A percentile compares a stretch with the other conserved stretches of the same genome.
Evolutionary conservation across 1,139 yeast species (phyloP).

Genomic region (Diutina sp.): DNA sequence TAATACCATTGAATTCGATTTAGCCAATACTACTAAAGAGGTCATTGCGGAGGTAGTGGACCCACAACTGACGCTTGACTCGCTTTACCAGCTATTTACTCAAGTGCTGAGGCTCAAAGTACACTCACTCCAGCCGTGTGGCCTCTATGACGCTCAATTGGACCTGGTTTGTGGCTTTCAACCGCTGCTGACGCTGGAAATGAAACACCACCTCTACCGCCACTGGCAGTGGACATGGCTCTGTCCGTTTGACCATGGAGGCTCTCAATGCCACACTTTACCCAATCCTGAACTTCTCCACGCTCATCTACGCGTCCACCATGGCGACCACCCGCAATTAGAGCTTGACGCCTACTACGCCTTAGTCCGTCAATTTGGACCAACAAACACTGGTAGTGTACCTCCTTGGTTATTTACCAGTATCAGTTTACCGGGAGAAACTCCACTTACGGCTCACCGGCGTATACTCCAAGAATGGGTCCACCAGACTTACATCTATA

Average conservation of each 20-base stretch:
- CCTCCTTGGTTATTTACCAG: not conserved
- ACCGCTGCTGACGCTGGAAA: not conserved
- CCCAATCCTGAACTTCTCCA: not conserved
- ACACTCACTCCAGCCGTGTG: not conserved
- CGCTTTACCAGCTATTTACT: not conserved
- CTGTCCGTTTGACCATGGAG: not conserved
- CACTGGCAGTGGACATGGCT: not conserved
- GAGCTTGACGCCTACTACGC: not conserved
- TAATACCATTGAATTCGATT: not conserved
- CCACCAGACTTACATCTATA: not conserved
- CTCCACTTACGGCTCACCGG: not conserved
- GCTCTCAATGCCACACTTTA: not conserved
- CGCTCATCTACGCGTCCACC: not conserved
- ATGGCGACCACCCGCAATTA: not conserved
- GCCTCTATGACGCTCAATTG: not conserved
- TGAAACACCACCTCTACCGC: not conserved
- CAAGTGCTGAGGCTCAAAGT: not conserved
- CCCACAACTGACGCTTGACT: not conserved
- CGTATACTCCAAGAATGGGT: not conserved
- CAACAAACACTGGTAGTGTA: not conserved
- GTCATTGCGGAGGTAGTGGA: not conserved
- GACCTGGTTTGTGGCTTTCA: not conserved
- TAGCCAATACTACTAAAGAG: not conserved
- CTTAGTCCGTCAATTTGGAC: not conserved
- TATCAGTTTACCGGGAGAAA: not conserved